These are phyloP conservation scores for Taphrina confusa DNA, from an alignment of 1,139 yeast species.

Conservation along the genomic window DNA sequence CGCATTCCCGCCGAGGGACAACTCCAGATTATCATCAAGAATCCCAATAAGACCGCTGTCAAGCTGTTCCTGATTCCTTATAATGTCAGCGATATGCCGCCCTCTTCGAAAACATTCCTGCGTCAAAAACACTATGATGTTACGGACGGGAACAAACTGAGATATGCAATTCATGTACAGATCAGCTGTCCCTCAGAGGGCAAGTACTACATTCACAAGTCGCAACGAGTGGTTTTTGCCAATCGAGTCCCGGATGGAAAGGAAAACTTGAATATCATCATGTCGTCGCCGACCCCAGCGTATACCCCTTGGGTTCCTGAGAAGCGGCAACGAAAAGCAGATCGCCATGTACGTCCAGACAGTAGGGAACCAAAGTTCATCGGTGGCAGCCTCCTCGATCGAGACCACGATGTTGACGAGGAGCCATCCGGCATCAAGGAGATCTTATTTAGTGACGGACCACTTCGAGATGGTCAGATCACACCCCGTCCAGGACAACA, in stretches of 20 bases:
- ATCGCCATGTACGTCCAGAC: constrained; percentile 24
- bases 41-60: constrained; percentile 49
- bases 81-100: constrained; percentile 46
- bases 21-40: constrained; percentile 50
- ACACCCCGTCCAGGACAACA: constrained; percentile 1
- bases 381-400: constrained; percentile 29
- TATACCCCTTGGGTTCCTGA: constrained; percentile 34
- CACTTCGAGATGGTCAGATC: not conserved
- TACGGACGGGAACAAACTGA: constrained; percentile 36
- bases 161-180: constrained; percentile 47
- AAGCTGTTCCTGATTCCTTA: constrained; percentile 50
- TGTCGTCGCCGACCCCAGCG: constrained; percentile 20
- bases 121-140: constrained; percentile 45
- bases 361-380: constrained; percentile 25
- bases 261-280: constrained; percentile 22
- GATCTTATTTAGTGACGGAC: not conserved
- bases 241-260: constrained; percentile 42
- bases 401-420: constrained; percentile 14
- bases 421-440: not conserved
- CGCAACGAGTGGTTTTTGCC: constrained; percentile 48
- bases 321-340: constrained; percentile 12
- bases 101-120: constrained; percentile 45
- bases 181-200: constrained; percentile 45
- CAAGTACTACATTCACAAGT: constrained; percentile 48
- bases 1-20: constrained; percentile 50